Base-by-base conservation (phyloP, 257 asterid species). In the Paraleonurus japonicus region DNA sequence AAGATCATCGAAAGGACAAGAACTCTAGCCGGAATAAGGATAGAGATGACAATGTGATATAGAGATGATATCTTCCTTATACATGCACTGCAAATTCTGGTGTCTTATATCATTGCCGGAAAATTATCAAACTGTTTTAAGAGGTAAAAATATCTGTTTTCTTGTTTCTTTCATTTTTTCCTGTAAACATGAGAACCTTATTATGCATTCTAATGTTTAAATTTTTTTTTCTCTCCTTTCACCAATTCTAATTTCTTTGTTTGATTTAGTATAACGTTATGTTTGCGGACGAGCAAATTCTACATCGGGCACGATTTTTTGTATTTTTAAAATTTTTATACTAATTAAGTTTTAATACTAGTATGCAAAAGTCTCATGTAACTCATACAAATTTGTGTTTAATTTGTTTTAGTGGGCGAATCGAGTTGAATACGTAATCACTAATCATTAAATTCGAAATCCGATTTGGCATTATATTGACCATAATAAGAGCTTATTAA, bases 1-100 rank as follows among this genome's bases (percentile, higher is more conserved):
- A 77, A 70, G 87, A 79, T 59, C 70, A 75, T 60, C 65, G 80
- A 13, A 86, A 77, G 55, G 83, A 83, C 73, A 81, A 76, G 80
- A 77, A 50, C 69, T 53, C 61, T 35, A 63, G 60, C 45, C 75
- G 76, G 75, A 80, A 33, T 66, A 76, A 80, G 82, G 86, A 83
- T 70, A 80, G 50, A 70, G 84, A 71, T 55, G 79, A 80, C 57
- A 32, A 23, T 85, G 82, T 82, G 74, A 79, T 70, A 54, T 54
- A 67, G 65, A 66, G 30, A 12, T 39, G 63, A 41, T 61, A 1
- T 30, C 63, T 22, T 48, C 73, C 70, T 7, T 37, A 68, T 69
- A 78, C 72, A 70, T 61, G 74, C 41, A 23, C 32, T 57, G 69
- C 79, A 43, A 67, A 66, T 60, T 65, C 47, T 35, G 48, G 48